Evolutionary conservation across 495 filamentous ascomycete species (phyloP).

Genomic region (Trichoderma parareesei): DNA sequence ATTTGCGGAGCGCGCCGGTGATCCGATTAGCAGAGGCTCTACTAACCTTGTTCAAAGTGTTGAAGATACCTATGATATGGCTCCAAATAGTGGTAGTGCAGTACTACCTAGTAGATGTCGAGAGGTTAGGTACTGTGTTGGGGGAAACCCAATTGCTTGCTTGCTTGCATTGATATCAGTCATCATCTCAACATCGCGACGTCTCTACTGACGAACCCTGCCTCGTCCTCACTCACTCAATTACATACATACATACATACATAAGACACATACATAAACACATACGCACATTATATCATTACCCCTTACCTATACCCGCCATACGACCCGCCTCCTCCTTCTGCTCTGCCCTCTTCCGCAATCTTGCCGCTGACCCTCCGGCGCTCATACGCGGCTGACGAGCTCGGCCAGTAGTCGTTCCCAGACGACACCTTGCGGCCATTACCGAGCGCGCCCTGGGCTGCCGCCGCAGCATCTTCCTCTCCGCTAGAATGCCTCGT

Average conservation of each 20-base stretch:
- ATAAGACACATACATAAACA: too few relatives aligned
- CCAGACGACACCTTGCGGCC: constrained; percentile 42
- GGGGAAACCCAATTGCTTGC: background rate
- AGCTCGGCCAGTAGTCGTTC: constrained; percentile 47
- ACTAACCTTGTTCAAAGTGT: too few relatives aligned
- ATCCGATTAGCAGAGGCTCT: too few relatives aligned
- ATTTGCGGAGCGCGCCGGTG: background rate
- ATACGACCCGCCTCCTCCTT: background rate
- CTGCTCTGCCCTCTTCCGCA: constrained; percentile 71
- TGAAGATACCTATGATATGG: too few relatives aligned
- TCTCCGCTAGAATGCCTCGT: constrained; percentile 44
- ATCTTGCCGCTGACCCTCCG: constrained; percentile 78
- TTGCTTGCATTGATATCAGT: background rate
- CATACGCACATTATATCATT: too few relatives aligned
- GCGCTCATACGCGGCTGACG: constrained; percentile 17
- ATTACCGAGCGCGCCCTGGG: constrained; percentile 28
- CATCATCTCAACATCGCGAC: background rate
- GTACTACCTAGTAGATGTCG: too few relatives aligned
- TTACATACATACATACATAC: too few relatives aligned
- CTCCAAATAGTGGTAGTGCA: too few relatives aligned
- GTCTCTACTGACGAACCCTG: background rate
- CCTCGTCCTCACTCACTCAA: too few relatives aligned
- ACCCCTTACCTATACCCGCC: background rate
- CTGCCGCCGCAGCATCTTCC: constrained; percentile 37
- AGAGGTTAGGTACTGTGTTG: too few relatives aligned